A percentile compares a stretch with the other conserved stretches of the same genome.
phyloP scores from a whole-genome alignment of 2,329 filamentous ascomycete species.

The Apiospora aurea region DNA sequence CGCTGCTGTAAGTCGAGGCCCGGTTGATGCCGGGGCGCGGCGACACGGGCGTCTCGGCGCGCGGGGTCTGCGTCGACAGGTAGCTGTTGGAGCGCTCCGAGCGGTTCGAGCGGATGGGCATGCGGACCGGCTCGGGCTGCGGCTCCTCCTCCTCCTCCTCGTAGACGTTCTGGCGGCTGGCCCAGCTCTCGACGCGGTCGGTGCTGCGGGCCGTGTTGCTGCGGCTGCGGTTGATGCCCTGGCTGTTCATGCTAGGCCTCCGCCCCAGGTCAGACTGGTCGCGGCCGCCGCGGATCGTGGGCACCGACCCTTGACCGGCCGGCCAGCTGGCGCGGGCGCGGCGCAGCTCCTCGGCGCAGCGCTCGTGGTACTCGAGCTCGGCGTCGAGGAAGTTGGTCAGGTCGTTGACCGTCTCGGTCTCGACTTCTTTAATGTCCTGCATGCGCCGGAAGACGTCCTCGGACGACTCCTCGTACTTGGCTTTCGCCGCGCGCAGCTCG shows the following conservation, averaged over 20 bases:
- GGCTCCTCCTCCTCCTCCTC: slow-evolving; percentile 42
- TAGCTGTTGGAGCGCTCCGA: slow-evolving; percentile 37
- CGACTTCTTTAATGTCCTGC: slow-evolving; percentile 95
- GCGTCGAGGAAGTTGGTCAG: slow-evolving; percentile 84
- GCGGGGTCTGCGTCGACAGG: slow-evolving; percentile 26
- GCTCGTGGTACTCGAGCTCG: slow-evolving; percentile 90
- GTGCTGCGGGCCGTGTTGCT: slow-evolving; percentile 53
- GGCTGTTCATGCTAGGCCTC: slow-evolving; percentile 26
- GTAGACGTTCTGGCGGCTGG: slow-evolving; percentile 42
- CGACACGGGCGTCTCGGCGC: slow-evolving; percentile 37
- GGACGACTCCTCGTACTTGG: slow-evolving; percentile 94
- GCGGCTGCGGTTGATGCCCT: slow-evolving; percentile 44
- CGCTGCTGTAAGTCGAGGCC: slow-evolving; percentile 34
- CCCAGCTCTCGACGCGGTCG: slow-evolving; percentile 43
- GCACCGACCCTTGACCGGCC: slow-evolving; percentile 31
- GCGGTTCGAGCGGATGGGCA: slow-evolving; percentile 52
- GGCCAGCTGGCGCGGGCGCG: slow-evolving; percentile 58
- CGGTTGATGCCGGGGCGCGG: slow-evolving; percentile 39
- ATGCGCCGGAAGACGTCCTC: slow-evolving; percentile 92
- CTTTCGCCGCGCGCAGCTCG: slow-evolving; percentile 87
- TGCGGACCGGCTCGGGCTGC: slow-evolving; percentile 42
- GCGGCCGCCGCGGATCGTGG: slow-evolving; percentile 23
- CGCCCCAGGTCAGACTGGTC: slow-evolving; percentile 23
- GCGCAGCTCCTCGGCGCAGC: slow-evolving; percentile 82
- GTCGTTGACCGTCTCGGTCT: slow-evolving; percentile 82